Conservation (phyloP, 2,329 filamentous ascomycete genomes). For the Camillea tinctor region DNA sequence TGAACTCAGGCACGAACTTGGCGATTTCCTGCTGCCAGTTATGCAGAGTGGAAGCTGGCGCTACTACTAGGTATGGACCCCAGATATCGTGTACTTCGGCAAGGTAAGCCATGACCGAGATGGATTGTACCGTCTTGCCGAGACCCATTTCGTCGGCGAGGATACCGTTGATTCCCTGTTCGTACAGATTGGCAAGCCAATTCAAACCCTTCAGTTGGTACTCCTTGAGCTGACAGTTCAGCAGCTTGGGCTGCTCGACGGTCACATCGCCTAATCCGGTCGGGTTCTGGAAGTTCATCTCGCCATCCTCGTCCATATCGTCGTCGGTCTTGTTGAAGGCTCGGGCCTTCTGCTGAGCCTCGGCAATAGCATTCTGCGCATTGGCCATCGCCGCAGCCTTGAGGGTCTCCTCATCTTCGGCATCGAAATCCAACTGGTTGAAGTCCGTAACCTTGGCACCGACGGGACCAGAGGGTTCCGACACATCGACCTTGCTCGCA, state of each 20-base stretch:
- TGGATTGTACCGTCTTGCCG: conserved; percentile 97
- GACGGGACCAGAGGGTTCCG: conserved; percentile 52
- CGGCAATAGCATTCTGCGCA: conserved; percentile 90
- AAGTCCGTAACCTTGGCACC: conserved; percentile 84
- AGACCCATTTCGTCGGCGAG: conserved; percentile 99
- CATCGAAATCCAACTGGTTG: conserved; percentile 92
- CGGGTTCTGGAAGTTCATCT: conserved; percentile 99
- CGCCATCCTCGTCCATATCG: conserved; percentile 83
- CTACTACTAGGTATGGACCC: conserved; percentile 96
- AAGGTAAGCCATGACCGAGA: conserved; percentile 98
- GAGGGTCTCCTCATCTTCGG: conserved; percentile 82
- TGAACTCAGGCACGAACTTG: conserved; percentile 90
- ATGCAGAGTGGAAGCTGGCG: conserved; percentile 92
- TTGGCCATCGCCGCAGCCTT: conserved; percentile 88
- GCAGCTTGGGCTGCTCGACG: conserved; percentile 89
- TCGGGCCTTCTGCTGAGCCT: conserved; percentile 88
- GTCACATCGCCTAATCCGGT: conserved; percentile 92
- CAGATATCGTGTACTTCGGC: conserved; percentile 97
- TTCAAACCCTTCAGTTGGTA: conserved; percentile 99
- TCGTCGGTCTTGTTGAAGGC: conserved; percentile 80
- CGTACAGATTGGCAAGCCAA: conserved; percentile 98
- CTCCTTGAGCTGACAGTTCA: conserved; percentile 93
- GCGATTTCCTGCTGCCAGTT: conserved; percentile 99
- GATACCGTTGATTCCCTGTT: conserved; percentile 99
- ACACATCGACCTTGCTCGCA: conserved; percentile 47